Evolutionary conservation across 257 asterid species (phyloP), one percentile per base, ranked within the genome.

Genomic region (Solanum tarapatanum): DNA sequence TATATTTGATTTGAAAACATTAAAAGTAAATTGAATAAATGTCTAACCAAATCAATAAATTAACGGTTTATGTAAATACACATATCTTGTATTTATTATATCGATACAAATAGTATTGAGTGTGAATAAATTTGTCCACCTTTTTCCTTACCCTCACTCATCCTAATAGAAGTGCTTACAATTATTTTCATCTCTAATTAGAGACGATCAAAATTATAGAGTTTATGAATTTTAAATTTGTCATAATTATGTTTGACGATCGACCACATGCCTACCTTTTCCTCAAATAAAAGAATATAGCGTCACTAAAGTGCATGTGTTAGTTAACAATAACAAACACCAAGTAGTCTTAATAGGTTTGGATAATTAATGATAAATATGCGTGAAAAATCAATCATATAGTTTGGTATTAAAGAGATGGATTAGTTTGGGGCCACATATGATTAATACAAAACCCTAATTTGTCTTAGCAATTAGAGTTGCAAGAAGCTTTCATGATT

Each of bases 401-500:
- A 45, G 41, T 80, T 69, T 26, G 83, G n/a, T 66, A 69, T 74
- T 35, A 21, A 4, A 35, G 1, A 88, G 62, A 26, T 2, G 84
- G 68, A 74, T 70, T 12, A 48, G 14, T 85, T 68, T 74, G 88
- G 82, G 82, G 69, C 85, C 85, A 82, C 26, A 12, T 28, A 11
- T 70, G 82, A 86, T 66, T 84, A 84, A 62, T 87, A 75, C 62
- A 30, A 83, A 32, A 48, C 85, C 84, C 39, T 68, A 87, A 17
- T 28, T 84, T 73, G 77, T 72, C 77, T 55, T 48, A 55, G 64
- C 77, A 58, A 77, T 51, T 43, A 85, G 69, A 72, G 69, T 43
- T 76, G 76, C 55, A 64, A 80, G 86, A 87, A 87, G 89, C 86
- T 88, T 36, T 89, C 45, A 84, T 39, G 30, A 86, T 30, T 26